phyloP scores from a whole-genome alignment of 345 rosid species.

The Populus deltoides region DNA sequence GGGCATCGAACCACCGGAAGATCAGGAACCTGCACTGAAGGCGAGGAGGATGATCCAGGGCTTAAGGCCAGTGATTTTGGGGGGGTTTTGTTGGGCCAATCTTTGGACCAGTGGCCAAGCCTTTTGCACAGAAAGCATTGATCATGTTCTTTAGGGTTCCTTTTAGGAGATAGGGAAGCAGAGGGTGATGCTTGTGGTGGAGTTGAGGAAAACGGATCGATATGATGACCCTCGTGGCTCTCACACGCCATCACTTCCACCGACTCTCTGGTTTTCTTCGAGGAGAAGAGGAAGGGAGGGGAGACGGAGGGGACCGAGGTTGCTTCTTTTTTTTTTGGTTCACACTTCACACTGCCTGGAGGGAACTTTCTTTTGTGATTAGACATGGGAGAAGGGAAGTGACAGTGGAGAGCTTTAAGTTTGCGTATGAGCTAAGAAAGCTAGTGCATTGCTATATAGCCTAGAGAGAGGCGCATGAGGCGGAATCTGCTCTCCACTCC shows the following conservation, averaged over 20 bases:
- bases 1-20: constrained; percentile 20
- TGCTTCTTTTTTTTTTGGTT: neutral
- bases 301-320: neutral
- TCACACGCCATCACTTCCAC: neutral
- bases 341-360: no score
- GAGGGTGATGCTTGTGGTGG: neutral
- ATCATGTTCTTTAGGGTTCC: neutral
- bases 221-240: no score
- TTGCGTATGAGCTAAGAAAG: no score
- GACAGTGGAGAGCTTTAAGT: no score
- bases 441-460: no score
- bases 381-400: no score
- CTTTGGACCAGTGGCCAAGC: constrained; percentile 14
- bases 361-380: no score
- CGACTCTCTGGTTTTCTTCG: neutral
- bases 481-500: no score
- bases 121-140: constrained; percentile 4
- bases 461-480: no score
- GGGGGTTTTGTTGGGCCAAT: constrained; percentile 17
- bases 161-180: neutral
- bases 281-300: neutral
- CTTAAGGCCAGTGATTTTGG: neutral
- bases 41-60: neutral
- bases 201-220: neutral
- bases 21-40: neutral